Evolutionary conservation across 2,329 filamentous ascomycete genomes (phyloP).

Genomic region (Colletotrichum endophyticum): DNA sequence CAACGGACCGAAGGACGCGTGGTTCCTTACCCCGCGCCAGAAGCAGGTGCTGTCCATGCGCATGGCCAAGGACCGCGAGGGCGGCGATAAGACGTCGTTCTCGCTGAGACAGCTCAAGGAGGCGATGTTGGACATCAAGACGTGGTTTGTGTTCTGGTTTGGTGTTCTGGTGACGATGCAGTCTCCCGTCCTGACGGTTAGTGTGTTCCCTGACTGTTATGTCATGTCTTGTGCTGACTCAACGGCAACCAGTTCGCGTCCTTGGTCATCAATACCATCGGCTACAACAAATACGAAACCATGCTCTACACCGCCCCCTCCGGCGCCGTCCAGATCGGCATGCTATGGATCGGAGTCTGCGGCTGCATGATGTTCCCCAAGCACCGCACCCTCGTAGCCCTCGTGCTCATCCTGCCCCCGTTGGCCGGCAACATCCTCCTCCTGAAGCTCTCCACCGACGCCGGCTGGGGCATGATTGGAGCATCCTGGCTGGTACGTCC

Average conservation of each 20-base stretch:
- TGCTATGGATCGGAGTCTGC: conserved; percentile 50
- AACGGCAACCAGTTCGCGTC: conserved; percentile 43
- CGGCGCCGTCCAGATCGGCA: conserved; percentile 47
- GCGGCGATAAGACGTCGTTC: conserved; percentile 44
- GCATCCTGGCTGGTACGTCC: conserved; percentile 47
- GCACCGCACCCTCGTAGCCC: conserved; percentile 41
- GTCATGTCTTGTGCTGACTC: not conserved
- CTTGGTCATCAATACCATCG: conserved; percentile 51
- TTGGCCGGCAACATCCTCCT: conserved; percentile 49
- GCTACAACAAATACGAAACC: conserved; percentile 47
- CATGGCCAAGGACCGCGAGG: conserved; percentile 35
- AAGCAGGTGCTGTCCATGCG: conserved; percentile 41
- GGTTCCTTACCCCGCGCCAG: conserved; percentile 51
- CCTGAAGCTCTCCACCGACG: conserved; percentile 40
- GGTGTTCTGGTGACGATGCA: conserved; percentile 51
- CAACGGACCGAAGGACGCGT: conserved; percentile 47
- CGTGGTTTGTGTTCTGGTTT: conserved; percentile 50
- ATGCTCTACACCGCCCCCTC: conserved; percentile 53
- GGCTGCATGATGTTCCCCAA: conserved; percentile 42
- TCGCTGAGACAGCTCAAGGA: conserved; percentile 47
- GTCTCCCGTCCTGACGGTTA: conserved; percentile 46
- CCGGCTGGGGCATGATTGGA: conserved; percentile 52
- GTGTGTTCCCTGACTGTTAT: not conserved
- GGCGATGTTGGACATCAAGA: conserved; percentile 44
- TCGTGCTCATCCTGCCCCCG: conserved; percentile 44